Conservation (phyloP, 2,329 filamentous ascomycete species). For the Fusarium beomiforme region DNA sequence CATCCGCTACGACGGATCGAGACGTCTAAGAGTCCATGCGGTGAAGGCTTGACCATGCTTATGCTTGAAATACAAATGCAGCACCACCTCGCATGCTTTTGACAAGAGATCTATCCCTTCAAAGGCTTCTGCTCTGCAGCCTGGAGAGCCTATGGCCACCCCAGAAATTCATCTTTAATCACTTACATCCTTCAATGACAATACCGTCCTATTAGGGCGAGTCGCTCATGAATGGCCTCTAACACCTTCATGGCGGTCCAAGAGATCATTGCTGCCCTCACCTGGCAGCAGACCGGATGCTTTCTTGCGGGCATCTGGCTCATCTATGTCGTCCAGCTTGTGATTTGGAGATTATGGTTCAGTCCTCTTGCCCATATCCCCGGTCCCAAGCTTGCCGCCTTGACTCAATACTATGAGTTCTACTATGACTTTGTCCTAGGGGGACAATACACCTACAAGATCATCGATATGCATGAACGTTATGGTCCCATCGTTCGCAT, state of each 20-base stretch:
- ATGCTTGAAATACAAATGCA: constrained; percentile 40
- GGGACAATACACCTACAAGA: constrained; percentile 55
- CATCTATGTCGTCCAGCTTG: constrained; percentile 44
- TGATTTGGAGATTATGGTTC: constrained; percentile 48
- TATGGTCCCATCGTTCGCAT: constrained; percentile 56
- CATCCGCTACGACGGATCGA: constrained; percentile 22
- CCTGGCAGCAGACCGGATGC: constrained; percentile 41
- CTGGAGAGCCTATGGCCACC: constrained; percentile 40
- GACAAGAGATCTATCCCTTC: constrained; percentile 6
- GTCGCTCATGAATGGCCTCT: constrained; percentile 39
- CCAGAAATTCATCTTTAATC: constrained; percentile 16
- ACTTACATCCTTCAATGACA: constrained; percentile 41
- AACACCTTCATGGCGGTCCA: constrained; percentile 42
- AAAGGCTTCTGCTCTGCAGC: constrained; percentile 39
- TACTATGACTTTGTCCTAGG: constrained; percentile 56
- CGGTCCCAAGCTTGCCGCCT: constrained; percentile 52
- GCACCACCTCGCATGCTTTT: constrained; percentile 30
- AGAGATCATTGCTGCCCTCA: constrained; percentile 35
- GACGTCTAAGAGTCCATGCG: constrained; percentile 23
- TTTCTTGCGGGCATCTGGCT: constrained; percentile 42
- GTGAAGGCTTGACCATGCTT: constrained; percentile 27
- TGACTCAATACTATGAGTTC: constrained; percentile 53
- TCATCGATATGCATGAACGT: constrained; percentile 52
- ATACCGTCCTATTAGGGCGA: constrained; percentile 40
- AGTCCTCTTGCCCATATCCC: constrained; percentile 53